Base-by-base conservation (phyloP, 768 basidiomycete genomes). In the Cyathus striatus region DNA sequence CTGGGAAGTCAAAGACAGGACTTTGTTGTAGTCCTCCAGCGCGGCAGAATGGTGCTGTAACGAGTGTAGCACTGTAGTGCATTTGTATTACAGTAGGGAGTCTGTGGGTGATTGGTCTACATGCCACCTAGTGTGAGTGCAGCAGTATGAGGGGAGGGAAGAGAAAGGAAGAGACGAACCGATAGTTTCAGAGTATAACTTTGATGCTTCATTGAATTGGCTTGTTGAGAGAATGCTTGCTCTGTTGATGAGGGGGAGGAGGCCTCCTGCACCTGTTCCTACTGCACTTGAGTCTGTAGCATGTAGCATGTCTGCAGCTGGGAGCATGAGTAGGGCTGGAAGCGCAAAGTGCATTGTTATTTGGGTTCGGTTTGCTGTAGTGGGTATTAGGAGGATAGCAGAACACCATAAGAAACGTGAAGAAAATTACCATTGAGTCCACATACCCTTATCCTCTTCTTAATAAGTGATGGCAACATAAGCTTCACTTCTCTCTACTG, bases 31-130 rank as follows among this genome's bases (percentile, higher is more conserved):
- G 58, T 95, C 93, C 9, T 90, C 83, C 1, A 95, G 67, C 1
- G 93, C 93, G 14, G 72, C 68, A 10, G 66, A 47, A 53, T 93
- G 85, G 24, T 87, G 74, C 21, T 80, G 82, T 10, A 88, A 64
- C 1, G 88, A 90, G 52, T 86, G 77, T 61, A 91, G 88, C 1
- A 91, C 90, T 0, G 93, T 97, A 0, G 90, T 92, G 20, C 93
- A 83, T 57, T 93, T 93, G 66, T 93, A 95, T 59, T 90, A 90
- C 21, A 93, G 76, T 0, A 90, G 68, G 55, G 92, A 93, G 54
- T 92, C 90, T n/a, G 73, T 55, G 0, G 90, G 91, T 1, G 89
- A 86, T 55, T 86, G 83, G 14, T 90, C 90, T 86, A 36, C 35
- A 53, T 22, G 18, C 7, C 21, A 12, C 17, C n/a, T 30, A 13